Conservation (phyloP, 768 basidiomycete species). For the Daedaleopsis nitida region DNA sequence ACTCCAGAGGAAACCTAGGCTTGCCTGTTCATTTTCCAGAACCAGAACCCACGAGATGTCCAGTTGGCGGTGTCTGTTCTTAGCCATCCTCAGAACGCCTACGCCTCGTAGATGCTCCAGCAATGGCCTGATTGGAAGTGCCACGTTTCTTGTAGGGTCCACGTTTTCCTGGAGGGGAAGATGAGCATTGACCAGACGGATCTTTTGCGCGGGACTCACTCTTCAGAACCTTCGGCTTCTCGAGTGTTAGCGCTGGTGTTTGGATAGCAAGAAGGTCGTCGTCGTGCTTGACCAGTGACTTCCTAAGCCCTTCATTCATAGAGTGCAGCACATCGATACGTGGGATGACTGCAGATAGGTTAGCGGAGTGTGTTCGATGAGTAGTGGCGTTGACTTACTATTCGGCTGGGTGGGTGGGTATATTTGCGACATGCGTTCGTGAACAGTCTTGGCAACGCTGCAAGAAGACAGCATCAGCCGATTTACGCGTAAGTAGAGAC, state of each 20-base stretch:
- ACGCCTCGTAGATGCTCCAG: neutral
- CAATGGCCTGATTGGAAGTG: neutral
- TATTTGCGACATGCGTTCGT: slow-evolving; percentile 15
- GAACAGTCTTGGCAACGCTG: slow-evolving; percentile 15
- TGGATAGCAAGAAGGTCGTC: slow-evolving; percentile 13
- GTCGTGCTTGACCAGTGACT: slow-evolving; percentile 6
- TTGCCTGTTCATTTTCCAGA: too few species aligned
- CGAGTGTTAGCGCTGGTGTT: neutral
- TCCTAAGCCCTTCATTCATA: neutral
- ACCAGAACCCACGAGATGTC: too few species aligned
- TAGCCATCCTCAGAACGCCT: slow-evolving; percentile 4
- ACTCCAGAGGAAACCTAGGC: too few species aligned
- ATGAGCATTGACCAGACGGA: neutral
- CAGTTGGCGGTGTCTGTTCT: neutral
- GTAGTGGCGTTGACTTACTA: neutral
- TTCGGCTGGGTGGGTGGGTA: slow-evolving; percentile 12
- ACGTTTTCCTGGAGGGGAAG: neutral
- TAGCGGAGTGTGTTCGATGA: neutral
- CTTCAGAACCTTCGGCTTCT: slow-evolving; percentile 3
- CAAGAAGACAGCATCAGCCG: neutral
- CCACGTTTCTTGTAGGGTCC: slow-evolving; percentile 12
- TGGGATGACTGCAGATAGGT: slow-evolving; percentile 1
- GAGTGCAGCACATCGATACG: neutral
- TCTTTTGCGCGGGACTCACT: slow-evolving; percentile 2
- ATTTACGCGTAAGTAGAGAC: neutral